Base-by-base conservation (phyloP, 2,329 filamentous ascomycete species). In the Knufia petricola region DNA sequence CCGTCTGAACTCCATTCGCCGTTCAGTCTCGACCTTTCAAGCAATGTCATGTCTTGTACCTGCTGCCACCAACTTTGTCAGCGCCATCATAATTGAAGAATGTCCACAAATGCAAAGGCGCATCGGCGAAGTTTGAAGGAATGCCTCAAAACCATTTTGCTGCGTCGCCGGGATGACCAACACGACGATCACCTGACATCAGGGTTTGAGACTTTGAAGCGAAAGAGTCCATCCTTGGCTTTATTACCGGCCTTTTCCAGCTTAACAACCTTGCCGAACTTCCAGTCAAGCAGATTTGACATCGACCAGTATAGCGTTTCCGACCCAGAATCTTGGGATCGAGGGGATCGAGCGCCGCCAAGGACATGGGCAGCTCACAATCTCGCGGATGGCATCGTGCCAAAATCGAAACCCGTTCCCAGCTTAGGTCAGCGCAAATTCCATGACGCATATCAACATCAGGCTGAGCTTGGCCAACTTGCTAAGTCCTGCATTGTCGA, bases 121-220 rank as follows among this genome's bases (percentile, higher is more conserved):
- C 49, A 57, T 7, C 55, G 48, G 40, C 55, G 57, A 42, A 52
- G 47, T 34, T 55, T 59, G 40, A 57, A 53, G 44, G 55, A 59
- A 26, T 46, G 57, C 40, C 56, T 58, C 43, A 44, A 49, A 32
- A 49, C 51, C 24, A 51, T 48, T 45, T 50, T n/a, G 13, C 46
- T 17, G 31, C 36, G 45, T 49, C 47, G 23, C 31, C 50, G 34
- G 31, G 43, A 31, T 31, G 49, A 32, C 32, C 44, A 38, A 15
- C 44, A 38, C 12, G 39, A 28, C n/a, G 34, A 47, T 47, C 17
- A 47, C 20, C 34, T 47, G 32, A 52, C 54, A 19, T 38, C 54
- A 6, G 56, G 56, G 32, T 57, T 55, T 7, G 55, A 52, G 15
- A 57, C 55, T 12, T 42, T 59, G 49, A 49, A 53, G 23, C 41